Conservation (phyloP, 73 alveolate species). For the Loxodes magnus region DNA sequence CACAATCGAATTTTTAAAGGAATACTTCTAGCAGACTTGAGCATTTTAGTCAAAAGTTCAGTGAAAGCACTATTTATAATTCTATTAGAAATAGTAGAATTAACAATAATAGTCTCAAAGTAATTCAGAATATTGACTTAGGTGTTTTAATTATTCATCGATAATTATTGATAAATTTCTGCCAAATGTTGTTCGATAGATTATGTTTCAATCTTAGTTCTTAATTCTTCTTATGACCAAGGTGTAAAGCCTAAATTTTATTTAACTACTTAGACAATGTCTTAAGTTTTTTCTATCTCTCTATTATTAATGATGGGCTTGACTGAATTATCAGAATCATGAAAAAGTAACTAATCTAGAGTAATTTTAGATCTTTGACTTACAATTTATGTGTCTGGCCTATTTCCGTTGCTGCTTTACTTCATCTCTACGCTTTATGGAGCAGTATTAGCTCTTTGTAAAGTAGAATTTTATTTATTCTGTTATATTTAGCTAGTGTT, state of each 20-base stretch:
- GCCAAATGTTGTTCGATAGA: constrained; percentile 63
- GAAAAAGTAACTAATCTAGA: constrained; percentile 77
- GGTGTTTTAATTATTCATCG: no score
- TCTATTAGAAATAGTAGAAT: constrained; percentile 75
- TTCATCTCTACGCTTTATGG: no score
- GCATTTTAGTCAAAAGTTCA: constrained; percentile 55
- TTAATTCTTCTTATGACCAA: constrained; percentile 68
- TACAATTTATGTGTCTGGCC: background rate
- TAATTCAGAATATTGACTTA: constrained; percentile 70
- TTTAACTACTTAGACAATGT: constrained; percentile 40
- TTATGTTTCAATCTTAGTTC: constrained; percentile 42
- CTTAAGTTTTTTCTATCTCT: constrained; percentile 76
- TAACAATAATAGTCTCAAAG: constrained; percentile 76
- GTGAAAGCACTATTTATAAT: constrained; percentile 76
- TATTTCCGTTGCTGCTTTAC: background rate
- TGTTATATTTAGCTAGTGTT: constrained; percentile 8
- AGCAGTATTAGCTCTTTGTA: no score
- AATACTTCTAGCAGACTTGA: constrained; percentile 61
- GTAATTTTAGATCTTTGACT: constrained; percentile 11
- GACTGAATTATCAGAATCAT: constrained; percentile 81
- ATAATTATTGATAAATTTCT: constrained; percentile 55
- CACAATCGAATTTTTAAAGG: constrained; percentile 71
- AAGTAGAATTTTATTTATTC: no score
- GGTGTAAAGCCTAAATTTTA: constrained; percentile 57
- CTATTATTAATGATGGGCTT: constrained; percentile 95